Evolutionary conservation across 768 basidiomycete genomes (phyloP).

Genomic region (Pulveroboletus sp.): DNA sequence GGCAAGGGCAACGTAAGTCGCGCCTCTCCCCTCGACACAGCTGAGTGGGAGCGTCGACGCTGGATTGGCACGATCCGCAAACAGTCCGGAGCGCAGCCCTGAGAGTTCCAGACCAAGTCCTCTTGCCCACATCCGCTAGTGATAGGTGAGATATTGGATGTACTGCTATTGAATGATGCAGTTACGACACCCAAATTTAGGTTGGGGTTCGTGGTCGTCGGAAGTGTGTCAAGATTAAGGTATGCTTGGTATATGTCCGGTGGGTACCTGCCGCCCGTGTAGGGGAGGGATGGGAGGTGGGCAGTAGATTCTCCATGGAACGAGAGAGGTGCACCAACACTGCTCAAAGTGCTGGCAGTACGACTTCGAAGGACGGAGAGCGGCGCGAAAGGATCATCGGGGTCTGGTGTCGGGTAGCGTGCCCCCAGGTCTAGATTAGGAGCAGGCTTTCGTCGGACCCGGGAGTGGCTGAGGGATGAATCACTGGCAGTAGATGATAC

Average conservation of each 20-base stretch:
- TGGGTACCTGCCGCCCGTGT: slow-evolving; percentile 32
- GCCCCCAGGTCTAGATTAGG: slow-evolving; percentile 49
- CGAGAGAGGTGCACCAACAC: slow-evolving; percentile 23
- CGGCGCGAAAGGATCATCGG: slow-evolving; percentile 66
- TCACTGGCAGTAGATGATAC: slow-evolving; percentile 26
- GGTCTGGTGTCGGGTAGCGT: slow-evolving; percentile 67
- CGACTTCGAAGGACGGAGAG: slow-evolving; percentile 63
- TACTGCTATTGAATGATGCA: slow-evolving; percentile 23
- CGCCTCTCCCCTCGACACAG: slow-evolving; percentile 32
- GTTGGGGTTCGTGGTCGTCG: slow-evolving; percentile 9
- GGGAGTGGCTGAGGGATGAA: slow-evolving; percentile 21
- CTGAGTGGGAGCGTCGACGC: slow-evolving; percentile 33
- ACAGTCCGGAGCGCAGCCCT: slow-evolving; percentile 7
- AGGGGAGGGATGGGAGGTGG: slow-evolving; percentile 29
- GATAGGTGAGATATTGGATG: slow-evolving; percentile 16
- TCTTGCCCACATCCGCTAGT: slow-evolving; percentile 9
- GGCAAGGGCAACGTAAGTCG: slow-evolving; percentile 21
- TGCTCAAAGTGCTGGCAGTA: slow-evolving; percentile 42
- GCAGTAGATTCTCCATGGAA: slow-evolving; percentile 31
- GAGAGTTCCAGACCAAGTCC: slow-evolving; percentile 10
- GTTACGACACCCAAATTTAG: slow-evolving; percentile 11
- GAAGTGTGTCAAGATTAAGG: slow-evolving; percentile 11
- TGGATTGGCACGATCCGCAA: slow-evolving; percentile 23
- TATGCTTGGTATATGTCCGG: slow-evolving; percentile 32
- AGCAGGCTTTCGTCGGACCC: slow-evolving; percentile 51